These are phyloP conservation scores for Penicillium sp. DNA, from an alignment of 2,329 filamentous ascomycete species.

Conservation along the genomic window DNA sequence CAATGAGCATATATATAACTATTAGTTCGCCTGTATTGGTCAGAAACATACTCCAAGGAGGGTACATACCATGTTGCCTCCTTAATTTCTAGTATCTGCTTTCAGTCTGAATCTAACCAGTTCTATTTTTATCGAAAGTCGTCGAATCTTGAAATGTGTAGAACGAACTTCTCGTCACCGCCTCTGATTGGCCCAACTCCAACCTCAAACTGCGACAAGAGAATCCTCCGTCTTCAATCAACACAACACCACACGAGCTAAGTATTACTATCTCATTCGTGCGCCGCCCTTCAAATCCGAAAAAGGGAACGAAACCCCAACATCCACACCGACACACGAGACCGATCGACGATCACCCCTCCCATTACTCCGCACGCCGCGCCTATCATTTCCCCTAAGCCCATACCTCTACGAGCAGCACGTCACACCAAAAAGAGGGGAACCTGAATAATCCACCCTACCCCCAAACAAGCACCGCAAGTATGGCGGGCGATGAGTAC, in stretches of 20 bases:
- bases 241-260: background rate
- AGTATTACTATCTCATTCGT: background rate
- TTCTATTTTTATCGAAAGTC: too few relatives aligned
- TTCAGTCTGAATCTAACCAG: too few relatives aligned
- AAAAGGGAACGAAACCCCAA: background rate
- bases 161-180: slow-evolving; percentile 2
- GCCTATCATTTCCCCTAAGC: background rate
- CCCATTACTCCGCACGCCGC: slow-evolving; percentile 23
- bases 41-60: too few relatives aligned
- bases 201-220: slow-evolving; percentile 6
- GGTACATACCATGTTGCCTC: too few relatives aligned
- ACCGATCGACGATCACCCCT: background rate
- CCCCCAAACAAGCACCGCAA: background rate
- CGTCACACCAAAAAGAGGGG: background rate
- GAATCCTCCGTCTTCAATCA: background rate
- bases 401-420: background rate
- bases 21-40: too few relatives aligned
- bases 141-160: background rate
- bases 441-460: background rate
- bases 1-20: too few relatives aligned
- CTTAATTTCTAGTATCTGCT: too few relatives aligned
- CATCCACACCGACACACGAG: background rate
- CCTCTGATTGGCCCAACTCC: slow-evolving; percentile 20
- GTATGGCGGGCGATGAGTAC: slow-evolving; percentile 62
- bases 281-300: background rate